Evolutionary conservation across 371 early-diverging fungal genomes (phyloP).

Genomic region (Rhizopus arrhizus): DNA sequence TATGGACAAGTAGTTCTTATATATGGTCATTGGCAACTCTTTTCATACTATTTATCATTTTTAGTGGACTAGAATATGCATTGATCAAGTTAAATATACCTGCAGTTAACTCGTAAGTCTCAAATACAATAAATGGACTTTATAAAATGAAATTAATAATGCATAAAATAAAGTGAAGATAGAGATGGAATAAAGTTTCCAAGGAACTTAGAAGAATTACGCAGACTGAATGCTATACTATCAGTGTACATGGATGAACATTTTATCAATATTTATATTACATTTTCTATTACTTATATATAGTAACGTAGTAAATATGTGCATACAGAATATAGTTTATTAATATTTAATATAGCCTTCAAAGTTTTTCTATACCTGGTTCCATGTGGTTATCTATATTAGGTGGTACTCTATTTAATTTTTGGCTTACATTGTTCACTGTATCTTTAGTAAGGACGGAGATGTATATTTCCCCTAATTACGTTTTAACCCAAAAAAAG

Average conservation of each 20-base stretch:
- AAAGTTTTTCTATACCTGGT: conserved; percentile 70
- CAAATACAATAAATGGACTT: not conserved
- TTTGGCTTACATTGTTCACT: conserved; percentile 58
- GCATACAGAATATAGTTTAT: not conserved
- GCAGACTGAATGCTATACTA: conserved; percentile 57
- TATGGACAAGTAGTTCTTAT: conserved; percentile 50
- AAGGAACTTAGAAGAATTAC: conserved; percentile 57
- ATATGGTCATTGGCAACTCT: conserved; percentile 43
- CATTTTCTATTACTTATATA: conserved; percentile 56
- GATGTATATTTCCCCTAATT: too few species aligned
- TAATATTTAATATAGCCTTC: conserved; percentile 42
- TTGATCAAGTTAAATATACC: conserved; percentile 44
- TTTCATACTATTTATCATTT: conserved; percentile 31
- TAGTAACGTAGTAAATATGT: conserved; percentile 50
- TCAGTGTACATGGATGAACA: conserved; percentile 60
- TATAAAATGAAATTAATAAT: not conserved
- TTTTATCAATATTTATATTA: conserved; percentile 57
- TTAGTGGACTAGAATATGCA: conserved; percentile 38
- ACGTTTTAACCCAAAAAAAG: not conserved
- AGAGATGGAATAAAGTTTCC: conserved; percentile 60
- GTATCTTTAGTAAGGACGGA: conserved; percentile 48
- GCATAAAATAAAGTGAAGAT: conserved; percentile 46
- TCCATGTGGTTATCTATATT: conserved; percentile 71
- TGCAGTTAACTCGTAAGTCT: conserved; percentile 37
- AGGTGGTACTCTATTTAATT: conserved; percentile 64